These are phyloP conservation scores for Ceratobasidium sp. DNA, from an alignment of 1,284 basidiomycete species.

Conservation along the genomic window DNA sequence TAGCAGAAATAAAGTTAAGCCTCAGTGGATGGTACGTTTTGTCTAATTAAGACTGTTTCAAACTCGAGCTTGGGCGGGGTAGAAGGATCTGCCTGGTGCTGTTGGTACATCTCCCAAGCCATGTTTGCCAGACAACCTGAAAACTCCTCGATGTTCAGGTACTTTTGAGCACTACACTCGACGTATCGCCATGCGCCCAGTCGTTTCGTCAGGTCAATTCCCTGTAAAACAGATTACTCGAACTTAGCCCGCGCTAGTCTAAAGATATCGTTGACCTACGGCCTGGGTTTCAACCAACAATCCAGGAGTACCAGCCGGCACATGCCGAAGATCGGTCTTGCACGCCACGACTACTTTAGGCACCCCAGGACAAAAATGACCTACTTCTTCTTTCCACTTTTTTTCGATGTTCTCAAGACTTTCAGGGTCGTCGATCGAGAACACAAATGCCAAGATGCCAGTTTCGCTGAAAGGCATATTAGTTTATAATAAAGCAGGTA, in stretches of 20 bases:
- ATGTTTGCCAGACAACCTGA: no score
- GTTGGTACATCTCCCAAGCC: no score
- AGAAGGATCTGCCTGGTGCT: not conserved
- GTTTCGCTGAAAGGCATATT: constrained; percentile 4
- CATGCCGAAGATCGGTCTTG: constrained; percentile 5
- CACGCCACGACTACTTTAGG: constrained; percentile 20
- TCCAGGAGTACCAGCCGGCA: not conserved
- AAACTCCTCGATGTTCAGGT: constrained; percentile 12
- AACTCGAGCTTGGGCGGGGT: not conserved
- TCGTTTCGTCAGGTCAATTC: constrained; percentile 6
- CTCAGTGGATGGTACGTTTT: no score
- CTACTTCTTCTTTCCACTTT: constrained; percentile 8
- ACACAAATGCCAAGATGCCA: constrained; percentile 15
- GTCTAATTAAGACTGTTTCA: no score
- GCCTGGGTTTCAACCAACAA: constrained; percentile 9
- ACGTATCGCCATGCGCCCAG: constrained; percentile 33
- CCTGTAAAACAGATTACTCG: constrained; percentile 17
- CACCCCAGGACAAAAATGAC: constrained; percentile 5
- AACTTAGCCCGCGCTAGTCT: no score
- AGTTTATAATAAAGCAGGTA: not conserved
- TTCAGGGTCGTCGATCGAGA: constrained; percentile 25
- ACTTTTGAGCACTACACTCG: constrained; percentile 23
- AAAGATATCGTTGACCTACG: no score
- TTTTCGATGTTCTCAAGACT: constrained; percentile 11
- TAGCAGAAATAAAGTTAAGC: no score